phyloP scores from a whole-genome alignment of 768 basidiomycete genomes.

The Dentipellis sp. region DNA sequence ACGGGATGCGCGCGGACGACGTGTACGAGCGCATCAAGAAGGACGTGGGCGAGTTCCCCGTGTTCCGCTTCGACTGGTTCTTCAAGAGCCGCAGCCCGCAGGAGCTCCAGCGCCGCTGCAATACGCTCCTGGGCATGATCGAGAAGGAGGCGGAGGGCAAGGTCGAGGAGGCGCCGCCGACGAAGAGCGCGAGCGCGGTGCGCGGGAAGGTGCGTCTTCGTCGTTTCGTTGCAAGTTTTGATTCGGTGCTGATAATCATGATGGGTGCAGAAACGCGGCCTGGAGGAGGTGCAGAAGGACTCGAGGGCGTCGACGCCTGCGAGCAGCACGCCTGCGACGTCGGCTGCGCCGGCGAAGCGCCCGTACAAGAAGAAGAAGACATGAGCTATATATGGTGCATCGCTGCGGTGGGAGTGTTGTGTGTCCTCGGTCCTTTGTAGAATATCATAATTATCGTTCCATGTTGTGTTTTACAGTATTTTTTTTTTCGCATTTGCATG shows the following conservation, averaged over 20 bases:
- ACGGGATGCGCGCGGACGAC: conserved; percentile 83
- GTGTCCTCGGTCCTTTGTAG: too few relatives aligned
- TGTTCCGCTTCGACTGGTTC: conserved; percentile 98
- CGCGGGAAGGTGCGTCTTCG: conserved; percentile 51
- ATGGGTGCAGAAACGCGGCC: conserved; percentile 52
- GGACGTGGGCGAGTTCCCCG: conserved; percentile 94
- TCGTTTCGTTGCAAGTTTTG: neutral
- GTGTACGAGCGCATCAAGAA: conserved; percentile 93
- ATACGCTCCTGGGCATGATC: conserved; percentile 82
- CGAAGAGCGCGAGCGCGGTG: conserved; percentile 31
- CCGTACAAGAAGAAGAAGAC: conserved; percentile 65
- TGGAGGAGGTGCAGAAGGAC: conserved; percentile 53
- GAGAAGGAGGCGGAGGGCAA: conserved; percentile 78
- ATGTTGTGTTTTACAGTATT: too few relatives aligned
- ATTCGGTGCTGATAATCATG: neutral
- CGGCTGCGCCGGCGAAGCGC: conserved; percentile 37
- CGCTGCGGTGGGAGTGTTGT: too few relatives aligned
- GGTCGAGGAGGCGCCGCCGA: conserved; percentile 53
- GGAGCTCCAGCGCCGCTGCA: conserved; percentile 82
- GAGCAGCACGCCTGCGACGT: conserved; percentile 30
- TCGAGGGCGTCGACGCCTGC: conserved; percentile 48
- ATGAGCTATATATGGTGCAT: conserved; percentile 13
- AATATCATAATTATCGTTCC: too few relatives aligned
- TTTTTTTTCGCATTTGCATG: too few relatives aligned
- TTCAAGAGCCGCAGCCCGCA: conserved; percentile 88